These are phyloP conservation scores for Colletotrichum sp. DNA, from an alignment of 2,329 filamentous ascomycete species.

Conservation along the genomic window DNA sequence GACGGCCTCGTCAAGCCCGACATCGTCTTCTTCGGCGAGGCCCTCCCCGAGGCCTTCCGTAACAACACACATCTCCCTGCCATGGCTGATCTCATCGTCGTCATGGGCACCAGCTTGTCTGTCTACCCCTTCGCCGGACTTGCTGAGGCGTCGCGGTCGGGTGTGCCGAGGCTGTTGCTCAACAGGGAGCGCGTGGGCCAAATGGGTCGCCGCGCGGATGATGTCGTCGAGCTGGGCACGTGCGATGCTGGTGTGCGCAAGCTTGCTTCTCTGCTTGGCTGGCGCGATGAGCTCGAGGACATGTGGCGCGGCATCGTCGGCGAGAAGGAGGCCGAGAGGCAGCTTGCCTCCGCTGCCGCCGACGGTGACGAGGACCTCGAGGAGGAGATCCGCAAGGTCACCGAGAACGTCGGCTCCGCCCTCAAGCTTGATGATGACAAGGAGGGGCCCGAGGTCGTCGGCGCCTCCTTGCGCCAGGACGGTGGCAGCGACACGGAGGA, in stretches of 20 bases:
- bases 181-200: slow-evolving; percentile 85
- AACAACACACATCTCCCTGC: slow-evolving; percentile 50
- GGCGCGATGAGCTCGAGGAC: slow-evolving; percentile 81
- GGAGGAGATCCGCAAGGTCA: slow-evolving; percentile 48
- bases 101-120: slow-evolving; percentile 86
- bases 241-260: slow-evolving; percentile 83
- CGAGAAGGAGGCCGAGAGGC: slow-evolving; percentile 59
- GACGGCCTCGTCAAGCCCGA: slow-evolving; percentile 88
- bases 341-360: slow-evolving; percentile 38
- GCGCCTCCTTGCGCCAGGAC: not conserved
- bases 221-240: slow-evolving; percentile 82
- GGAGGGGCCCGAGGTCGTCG: not conserved
- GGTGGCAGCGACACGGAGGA: not conserved
- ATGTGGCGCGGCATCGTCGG: slow-evolving; percentile 75
- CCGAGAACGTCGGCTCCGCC: slow-evolving; percentile 37
- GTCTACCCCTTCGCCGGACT: slow-evolving; percentile 91
- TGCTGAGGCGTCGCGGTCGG: slow-evolving; percentile 66
- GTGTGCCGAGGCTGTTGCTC: slow-evolving; percentile 80
- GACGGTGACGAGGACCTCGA: slow-evolving; percentile 40
- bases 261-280: slow-evolving; percentile 82
- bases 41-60: slow-evolving; percentile 50
- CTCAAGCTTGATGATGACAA: slow-evolving; percentile 35
- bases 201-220: slow-evolving; percentile 78
- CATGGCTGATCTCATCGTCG: slow-evolving; percentile 77
- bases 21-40: slow-evolving; percentile 92